phyloP scores from a whole-genome alignment of 108 stramenopile genomes.

The Phaeodactylum tricornutum region DNA sequence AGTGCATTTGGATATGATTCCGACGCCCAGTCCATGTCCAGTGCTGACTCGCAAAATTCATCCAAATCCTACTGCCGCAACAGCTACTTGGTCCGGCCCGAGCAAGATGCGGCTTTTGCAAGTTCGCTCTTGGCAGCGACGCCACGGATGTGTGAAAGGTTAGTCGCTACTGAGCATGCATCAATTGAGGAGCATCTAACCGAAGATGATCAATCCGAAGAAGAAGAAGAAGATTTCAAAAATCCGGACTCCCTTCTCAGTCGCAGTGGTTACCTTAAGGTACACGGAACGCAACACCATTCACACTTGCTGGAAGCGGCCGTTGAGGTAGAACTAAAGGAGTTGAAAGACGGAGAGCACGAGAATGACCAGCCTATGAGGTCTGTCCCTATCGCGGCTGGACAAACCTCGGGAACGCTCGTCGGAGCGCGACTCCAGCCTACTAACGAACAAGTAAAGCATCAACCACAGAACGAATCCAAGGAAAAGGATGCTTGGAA shows the following conservation, averaged over 20 bases:
- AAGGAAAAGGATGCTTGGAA: not conserved
- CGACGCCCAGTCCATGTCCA: too few species aligned
- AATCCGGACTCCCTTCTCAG: slow-evolving; percentile 7
- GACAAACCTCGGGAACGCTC: too few species aligned
- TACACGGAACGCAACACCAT: not conserved
- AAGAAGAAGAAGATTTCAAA: slow-evolving; percentile 5
- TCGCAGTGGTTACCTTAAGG: slow-evolving; percentile 8
- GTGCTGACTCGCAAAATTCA: slow-evolving; percentile 1
- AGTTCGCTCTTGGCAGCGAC: not conserved
- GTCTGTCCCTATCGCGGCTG: too few species aligned
- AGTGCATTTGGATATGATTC: too few species aligned
- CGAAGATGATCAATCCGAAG: not conserved
- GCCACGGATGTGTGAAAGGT: not conserved
- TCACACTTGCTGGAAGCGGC: not conserved
- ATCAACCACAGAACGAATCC: not conserved
- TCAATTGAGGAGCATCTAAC: not conserved
- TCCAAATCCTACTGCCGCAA: not conserved
- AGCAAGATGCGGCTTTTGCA: not conserved
- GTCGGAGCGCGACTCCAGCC: not conserved
- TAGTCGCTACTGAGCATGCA: not conserved
- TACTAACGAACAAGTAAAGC: not conserved
- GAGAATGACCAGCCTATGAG: too few species aligned
- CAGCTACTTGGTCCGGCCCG: not conserved
- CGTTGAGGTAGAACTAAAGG: not conserved
- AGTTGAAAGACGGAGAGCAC: not conserved